Evolutionary conservation across 2,329 filamentous ascomycete genomes (phyloP), one percentile per base, ranked within the genome.

Genomic region (Penicillium palitans): DNA sequence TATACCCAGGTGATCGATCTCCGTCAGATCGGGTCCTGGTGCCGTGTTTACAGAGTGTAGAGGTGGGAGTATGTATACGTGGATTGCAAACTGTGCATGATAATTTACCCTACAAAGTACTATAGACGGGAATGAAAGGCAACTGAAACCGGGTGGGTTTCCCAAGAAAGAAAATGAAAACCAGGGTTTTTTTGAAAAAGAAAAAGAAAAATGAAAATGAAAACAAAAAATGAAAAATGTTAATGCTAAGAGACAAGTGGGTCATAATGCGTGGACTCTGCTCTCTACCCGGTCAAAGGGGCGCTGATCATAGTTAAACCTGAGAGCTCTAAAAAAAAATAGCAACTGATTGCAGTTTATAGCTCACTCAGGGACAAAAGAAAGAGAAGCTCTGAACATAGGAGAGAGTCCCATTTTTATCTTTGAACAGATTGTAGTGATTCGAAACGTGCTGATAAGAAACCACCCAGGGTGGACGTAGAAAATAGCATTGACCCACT

Each of bases 351-450:
- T 40, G 33, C 25, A 21, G 24, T 39, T 21, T n/a, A 19, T n/a
- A n/a, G n/a, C 24, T 5, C 13, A 24, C 9, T n/a, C 0, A 40
- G 2, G n/a, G 25, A 19, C 4, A 17, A 35, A 6, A 6, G 8
- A 25, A 46, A 48, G 6, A 12, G n/a, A 24, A 25, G 21, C 12
- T 41, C 13, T 37, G 6, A 13, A 44, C 8, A 27, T 5, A 35
- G 55, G 21, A 47, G 24, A 13, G 6, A 35, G 49, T 47, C 47
- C 31, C 47, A 35, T 51, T 64, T 61, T 60, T 65, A 66, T 65
- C 48, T 35, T 46, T 40, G 52, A 52, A 49, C 47, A 52, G 25
- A 19, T 54, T 25, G 47, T 29, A 58, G 31, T 21, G 40, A 33
- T 15, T 42, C 19, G n/a, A 49, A 42, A 46, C n/a, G 4, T 31